Base-by-base conservation (phyloP, 1,284 basidiomycete species). In the Rhodotorula sp. region DNA sequence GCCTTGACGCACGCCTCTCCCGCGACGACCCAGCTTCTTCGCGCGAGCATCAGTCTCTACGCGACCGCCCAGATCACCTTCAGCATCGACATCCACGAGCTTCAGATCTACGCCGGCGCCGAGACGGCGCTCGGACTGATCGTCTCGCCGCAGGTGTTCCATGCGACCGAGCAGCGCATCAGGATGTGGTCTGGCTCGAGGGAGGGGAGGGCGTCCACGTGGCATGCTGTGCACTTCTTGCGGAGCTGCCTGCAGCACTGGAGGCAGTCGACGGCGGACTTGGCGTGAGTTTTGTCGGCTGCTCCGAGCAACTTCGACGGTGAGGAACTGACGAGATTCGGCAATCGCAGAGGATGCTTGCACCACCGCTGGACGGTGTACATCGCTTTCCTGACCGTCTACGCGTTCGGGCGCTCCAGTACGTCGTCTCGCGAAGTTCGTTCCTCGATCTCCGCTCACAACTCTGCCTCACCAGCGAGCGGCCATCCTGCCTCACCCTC, bases 41-140 rank as follows among this genome's bases (percentile, higher is more conserved):
- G 76, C 11, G 76, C 75, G 8, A 76, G 74, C 48, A 76, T 77
- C 55, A 73, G 73, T 46, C 67, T 77, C 27, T 77, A 77, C 63
- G 76, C 76, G 8, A 70, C 76, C 10, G 75, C 76, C 2, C 76
- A 77, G 57, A 70, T 74, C 63, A 76, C 76, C 6, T 68, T 77
- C 56, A 70, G 71, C 44, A 74, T 77, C 54, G 76, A 77, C 66
- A 72, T 74, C 44, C 73, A 76, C 65, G 74, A 77, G 68, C 61
- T 76, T 58, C 76, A 76, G 32, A 76, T 77, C 56, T 77, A 74
- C 59, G 76, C 76, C 20, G 76, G 76, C 24, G 71, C 71, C 34
- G 64, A 68, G 17, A 68, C 62, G 48, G 74, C 74, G 6, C 68
- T 74, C 39, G 75, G 76, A 1, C 60, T 77, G 15, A 61, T 75